A percentile compares a stretch with the other conserved stretches of the same genome.
phyloP scores from a whole-genome alignment of 352 stramenopile species.

The Albugo laibachii region DNA sequence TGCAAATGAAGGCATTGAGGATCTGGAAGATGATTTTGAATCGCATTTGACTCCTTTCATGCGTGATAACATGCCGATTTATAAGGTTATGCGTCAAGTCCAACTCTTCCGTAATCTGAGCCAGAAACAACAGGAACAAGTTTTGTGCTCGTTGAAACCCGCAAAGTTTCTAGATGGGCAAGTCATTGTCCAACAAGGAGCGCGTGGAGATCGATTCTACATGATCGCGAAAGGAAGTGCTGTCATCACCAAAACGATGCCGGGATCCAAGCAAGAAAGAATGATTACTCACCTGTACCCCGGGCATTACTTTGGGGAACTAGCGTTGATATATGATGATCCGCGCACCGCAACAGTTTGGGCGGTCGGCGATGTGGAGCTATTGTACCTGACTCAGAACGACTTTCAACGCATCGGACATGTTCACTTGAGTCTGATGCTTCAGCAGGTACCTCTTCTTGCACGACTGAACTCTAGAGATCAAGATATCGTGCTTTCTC shows the following conservation, averaged over 20 bases:
- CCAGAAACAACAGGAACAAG: constrained; percentile 75
- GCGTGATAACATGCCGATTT: constrained; percentile 68
- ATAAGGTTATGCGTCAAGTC: constrained; percentile 77
- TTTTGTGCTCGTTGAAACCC: constrained; percentile 62
- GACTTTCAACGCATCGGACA: constrained; percentile 77
- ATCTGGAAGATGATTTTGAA: constrained; percentile 41
- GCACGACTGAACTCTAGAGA: constrained; percentile 43
- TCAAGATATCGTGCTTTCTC: constrained; percentile 65
- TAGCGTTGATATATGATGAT: constrained; percentile 84
- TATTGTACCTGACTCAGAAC: constrained; percentile 69
- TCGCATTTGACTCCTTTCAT: constrained; percentile 53
- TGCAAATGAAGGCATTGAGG: constrained; percentile 17
- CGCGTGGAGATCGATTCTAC: constrained; percentile 68
- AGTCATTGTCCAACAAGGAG: constrained; percentile 73
- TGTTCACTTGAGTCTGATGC: constrained; percentile 73
- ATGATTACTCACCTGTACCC: constrained; percentile 79
- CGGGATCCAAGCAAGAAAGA: constrained; percentile 27
- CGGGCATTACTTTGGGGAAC: constrained; percentile 87
- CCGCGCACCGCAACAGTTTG: constrained; percentile 64
- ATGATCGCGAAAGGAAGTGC: constrained; percentile 81
- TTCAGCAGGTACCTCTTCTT: constrained; percentile 68
- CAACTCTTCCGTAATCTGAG: constrained; percentile 75
- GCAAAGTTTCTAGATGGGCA: constrained; percentile 71
- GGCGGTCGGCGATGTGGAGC: constrained; percentile 53
- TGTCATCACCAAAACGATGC: constrained; percentile 58